These are phyloP conservation scores for Gnomoniopsis sp. DNA, from an alignment of 2,329 filamentous ascomycete species.

Conservation along the genomic window DNA sequence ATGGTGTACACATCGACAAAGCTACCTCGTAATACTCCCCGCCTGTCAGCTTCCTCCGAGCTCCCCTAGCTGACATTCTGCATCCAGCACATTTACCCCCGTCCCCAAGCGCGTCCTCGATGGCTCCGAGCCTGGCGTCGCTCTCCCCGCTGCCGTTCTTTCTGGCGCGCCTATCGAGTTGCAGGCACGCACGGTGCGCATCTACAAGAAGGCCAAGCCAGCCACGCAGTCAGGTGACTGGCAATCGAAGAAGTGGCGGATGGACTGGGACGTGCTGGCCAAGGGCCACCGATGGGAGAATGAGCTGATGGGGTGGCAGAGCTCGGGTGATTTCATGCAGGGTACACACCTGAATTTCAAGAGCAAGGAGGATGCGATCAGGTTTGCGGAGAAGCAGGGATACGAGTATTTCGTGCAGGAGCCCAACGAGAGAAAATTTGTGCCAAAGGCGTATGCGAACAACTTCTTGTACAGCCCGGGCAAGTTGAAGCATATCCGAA, in stretches of 20 bases:
- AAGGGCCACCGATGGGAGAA: constrained; percentile 99
- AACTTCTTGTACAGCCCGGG: constrained; percentile 85
- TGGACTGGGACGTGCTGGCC: constrained; percentile 94
- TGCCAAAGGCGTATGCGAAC: constrained; percentile 93
- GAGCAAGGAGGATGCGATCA: constrained; percentile 88
- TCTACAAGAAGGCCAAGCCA: constrained; percentile 88
- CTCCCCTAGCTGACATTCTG: neutral
- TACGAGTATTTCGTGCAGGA: constrained; percentile 99
- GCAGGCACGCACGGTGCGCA: constrained; percentile 89
- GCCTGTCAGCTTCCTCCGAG: neutral
- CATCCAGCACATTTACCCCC: constrained; percentile 76
- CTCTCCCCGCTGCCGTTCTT: constrained; percentile 77
- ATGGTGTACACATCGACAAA: constrained; percentile 76
- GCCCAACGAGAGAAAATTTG: constrained; percentile 81
- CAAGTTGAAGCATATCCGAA: constrained; percentile 84
- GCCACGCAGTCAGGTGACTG: constrained; percentile 92
- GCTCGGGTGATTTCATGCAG: constrained; percentile 91
- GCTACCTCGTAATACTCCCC: constrained; percentile 72
- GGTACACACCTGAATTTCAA: constrained; percentile 89
- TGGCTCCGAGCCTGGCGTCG: constrained; percentile 75
- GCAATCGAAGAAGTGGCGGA: constrained; percentile 83
- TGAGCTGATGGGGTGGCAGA: constrained; percentile 97
- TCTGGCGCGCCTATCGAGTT: constrained; percentile 93
- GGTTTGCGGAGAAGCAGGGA: constrained; percentile 96
- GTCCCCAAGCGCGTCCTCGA: constrained; percentile 87